Percentiles rank a stretch among this genome's conserved stretches.
Conservation (phyloP, 2,329 filamentous ascomycete species). For the Colletotrichum kahawae region DNA sequence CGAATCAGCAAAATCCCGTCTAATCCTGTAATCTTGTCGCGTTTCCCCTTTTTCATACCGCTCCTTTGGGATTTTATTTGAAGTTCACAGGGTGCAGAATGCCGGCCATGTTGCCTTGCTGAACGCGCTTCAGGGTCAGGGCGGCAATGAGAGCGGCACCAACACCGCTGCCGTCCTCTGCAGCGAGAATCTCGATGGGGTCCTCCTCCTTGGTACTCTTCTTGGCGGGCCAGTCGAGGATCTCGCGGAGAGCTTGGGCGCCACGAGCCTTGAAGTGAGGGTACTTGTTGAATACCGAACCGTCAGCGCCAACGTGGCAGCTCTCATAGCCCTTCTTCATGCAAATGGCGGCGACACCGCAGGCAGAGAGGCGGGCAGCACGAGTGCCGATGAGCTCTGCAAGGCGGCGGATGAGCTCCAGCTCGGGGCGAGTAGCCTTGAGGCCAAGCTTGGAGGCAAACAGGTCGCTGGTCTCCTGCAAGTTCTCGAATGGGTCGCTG, state of each 20-base stretch:
- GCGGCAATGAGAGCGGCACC: constrained; percentile 92
- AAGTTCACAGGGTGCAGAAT: constrained; percentile 71
- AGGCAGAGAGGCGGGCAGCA: constrained; percentile 89
- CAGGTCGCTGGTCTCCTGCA: constrained; percentile 85
- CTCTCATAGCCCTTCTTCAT: constrained; percentile 90
- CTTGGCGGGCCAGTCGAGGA: constrained; percentile 89
- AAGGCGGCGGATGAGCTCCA: constrained; percentile 86
- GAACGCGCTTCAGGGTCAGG: constrained; percentile 68
- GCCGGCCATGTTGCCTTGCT: constrained; percentile 66
- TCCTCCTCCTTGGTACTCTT: constrained; percentile 75
- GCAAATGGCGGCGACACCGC: constrained; percentile 94
- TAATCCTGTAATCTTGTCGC: constrained; percentile 6
- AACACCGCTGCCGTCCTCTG: constrained; percentile 97
- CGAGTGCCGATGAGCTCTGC: constrained; percentile 95
- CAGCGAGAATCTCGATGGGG: constrained; percentile 84
- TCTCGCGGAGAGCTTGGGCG: constrained; percentile 88
- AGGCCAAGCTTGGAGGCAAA: constrained; percentile 80
- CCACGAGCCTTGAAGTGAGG: constrained; percentile 96
- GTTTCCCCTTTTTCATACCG: constrained; percentile 23
- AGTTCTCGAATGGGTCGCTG: constrained; percentile 92
- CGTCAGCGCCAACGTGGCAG: constrained; percentile 95
- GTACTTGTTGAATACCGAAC: constrained; percentile 99
- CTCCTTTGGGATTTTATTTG: constrained; percentile 32
- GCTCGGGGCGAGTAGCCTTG: constrained; percentile 73
- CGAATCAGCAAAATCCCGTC: constrained; percentile 22